These are phyloP conservation scores for Linum tenue DNA, from an alignment of 345 rosid genomes.

Conservation along the genomic window DNA sequence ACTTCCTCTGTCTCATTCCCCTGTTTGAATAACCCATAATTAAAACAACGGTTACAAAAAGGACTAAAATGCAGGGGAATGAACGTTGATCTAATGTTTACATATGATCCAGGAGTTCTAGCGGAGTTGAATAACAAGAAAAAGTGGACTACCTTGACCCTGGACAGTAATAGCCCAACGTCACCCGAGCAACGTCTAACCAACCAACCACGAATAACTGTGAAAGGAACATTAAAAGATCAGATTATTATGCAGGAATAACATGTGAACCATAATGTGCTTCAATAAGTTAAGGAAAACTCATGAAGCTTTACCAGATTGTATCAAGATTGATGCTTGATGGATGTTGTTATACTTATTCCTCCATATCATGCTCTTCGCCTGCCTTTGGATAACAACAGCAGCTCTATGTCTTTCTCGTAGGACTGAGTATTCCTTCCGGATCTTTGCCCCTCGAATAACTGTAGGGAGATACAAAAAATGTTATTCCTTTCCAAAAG, in stretches of 20 bases:
- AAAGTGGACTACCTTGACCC: constrained; percentile 41
- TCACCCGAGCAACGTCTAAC: constrained; percentile 90
- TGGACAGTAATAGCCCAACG: constrained; percentile 49
- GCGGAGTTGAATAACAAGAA: background rate
- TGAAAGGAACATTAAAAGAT: constrained; percentile 3
- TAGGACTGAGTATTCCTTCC: constrained; percentile 59
- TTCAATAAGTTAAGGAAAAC: background rate
- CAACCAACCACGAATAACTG: constrained; percentile 93
- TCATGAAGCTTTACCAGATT: constrained; percentile 50
- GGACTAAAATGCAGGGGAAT: background rate
- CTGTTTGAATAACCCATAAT: constrained; percentile 21
- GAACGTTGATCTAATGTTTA: background rate
- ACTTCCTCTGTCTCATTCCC: constrained; percentile 66
- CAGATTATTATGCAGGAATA: background rate
- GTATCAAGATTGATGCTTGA: constrained; percentile 55
- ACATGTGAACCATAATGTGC: background rate
- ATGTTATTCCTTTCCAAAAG: background rate
- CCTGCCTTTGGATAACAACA: constrained; percentile 57
- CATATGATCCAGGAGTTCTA: background rate
- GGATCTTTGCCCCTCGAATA: constrained; percentile 59
- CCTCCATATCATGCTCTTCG: constrained; percentile 43
- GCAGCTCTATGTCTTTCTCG: constrained; percentile 77
- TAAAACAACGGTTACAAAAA: constrained; percentile 12
- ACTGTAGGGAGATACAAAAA: constrained; percentile 36
- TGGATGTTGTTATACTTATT: constrained; percentile 34